Evolutionary conservation across 441 rosid genomes (phyloP), one percentile per base, ranked within the genome.

Genomic region (Geranium incanum): DNA sequence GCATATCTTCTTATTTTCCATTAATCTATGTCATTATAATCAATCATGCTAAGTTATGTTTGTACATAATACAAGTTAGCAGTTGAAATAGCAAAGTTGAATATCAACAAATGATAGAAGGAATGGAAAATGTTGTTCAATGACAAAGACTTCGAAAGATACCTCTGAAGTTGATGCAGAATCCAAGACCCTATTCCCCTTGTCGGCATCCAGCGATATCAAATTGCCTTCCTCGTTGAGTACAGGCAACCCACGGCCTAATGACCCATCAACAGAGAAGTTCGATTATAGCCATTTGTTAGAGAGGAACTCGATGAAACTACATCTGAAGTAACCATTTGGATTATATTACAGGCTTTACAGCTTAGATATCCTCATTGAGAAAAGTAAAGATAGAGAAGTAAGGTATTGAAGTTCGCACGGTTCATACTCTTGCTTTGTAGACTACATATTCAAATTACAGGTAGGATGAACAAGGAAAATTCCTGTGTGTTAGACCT

Each of bases 191-290:
- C 86, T 86, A 74, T 70, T 83, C 70, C 90, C 95, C 81, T 76
- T 86, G 60, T 84, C 84, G 70, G 84, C 80, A 60, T 89, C 91
- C n/a, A 68, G 1, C 2, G 86, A 70, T 41, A 89, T 84, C 84
- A 89, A 70, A 78, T 78, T 86, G 71, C 97, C 97, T 75, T 92
- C 94, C 80, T 94, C 99, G 71, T 92, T 92, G 70, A 94, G 80
- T 69, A 92, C 77, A 65, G 97, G 99, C 79, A 92, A 84, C 65
- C 92, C 91, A 81, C 85, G 81, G 52, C 90, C 98, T 94, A 68
- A 39, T 62, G 36, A 66, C 55, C 63, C 63, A 60, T 21, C n/a
- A 71, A 68, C 15, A 38, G 66, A 71, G 16, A 66, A 39, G 65
- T 62, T 23, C 7, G 36, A 55, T 63, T n/a, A 72, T 43, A n/a